Evolutionary conservation across 352 stramenopile species (phyloP), one percentile per base, ranked within the genome.

Genomic region (Globisporangium mamillatum): DNA sequence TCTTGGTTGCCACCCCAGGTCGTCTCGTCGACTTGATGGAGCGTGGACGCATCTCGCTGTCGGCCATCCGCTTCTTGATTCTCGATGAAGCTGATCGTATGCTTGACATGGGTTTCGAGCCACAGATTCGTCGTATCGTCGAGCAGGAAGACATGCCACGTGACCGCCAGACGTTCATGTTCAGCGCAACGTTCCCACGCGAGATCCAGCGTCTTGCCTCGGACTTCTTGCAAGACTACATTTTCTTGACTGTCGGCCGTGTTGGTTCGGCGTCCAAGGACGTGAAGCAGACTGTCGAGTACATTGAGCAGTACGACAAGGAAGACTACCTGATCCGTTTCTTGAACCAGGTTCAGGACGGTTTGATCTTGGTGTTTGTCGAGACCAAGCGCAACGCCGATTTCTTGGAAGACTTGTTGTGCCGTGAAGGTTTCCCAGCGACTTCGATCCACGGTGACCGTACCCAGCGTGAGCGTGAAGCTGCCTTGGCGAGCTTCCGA

Each of bases 91-190:
- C 97, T 61, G 98, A 99, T 83, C 90, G 97, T 72, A 99, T 99
- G 97, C 85, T 99, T 29, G 98, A 99, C 72, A 99, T 99, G 98
- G 98, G 97, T 75, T 99, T 99, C 74, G 97, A 99, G 79, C 97
- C 97, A 24, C 95, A 99, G 80, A 99, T 99, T 75, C 92, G 97
- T 69, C 88, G 95, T 48, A 99, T 99, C 73, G 97, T 99, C 18
- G 93, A 99, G 82, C 89, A 99, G 77, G 92, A 98, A 70, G 96
- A 98, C 73, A 99, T 99, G 97, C 94, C 97, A 5, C 86, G 78
- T 73, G 97, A 99, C 55, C 89, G 97, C 50, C 97, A 99, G 80
- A 99, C 97, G 27, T 99, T 99, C 82, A 99, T 99, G 97, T 99
- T 99, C 76, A 98, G 87, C 75, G 98, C 98, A 1, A 99, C 98